Conservation (phyloP, 192 early-diverging fungal genomes). For the Umbelopsis sp. region DNA sequence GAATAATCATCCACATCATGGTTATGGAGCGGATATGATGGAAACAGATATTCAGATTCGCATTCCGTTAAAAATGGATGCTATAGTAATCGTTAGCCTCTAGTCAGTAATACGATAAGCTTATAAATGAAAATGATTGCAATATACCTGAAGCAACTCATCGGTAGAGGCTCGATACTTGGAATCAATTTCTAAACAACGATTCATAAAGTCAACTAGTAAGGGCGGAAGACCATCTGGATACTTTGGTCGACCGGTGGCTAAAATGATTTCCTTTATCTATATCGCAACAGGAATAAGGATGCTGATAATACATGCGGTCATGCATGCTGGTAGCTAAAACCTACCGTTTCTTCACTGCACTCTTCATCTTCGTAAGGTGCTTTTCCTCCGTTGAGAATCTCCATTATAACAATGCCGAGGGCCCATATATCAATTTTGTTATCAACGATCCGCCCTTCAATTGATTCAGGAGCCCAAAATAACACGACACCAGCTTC, state of each 20-base stretch:
- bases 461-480: slow-evolving; percentile 42
- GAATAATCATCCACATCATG: slow-evolving; percentile 11
- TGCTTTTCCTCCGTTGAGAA: slow-evolving; percentile 40
- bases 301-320: not conserved
- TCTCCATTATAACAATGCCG: slow-evolving; percentile 45
- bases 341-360: slow-evolving; percentile 38
- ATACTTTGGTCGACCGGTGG: slow-evolving; percentile 29
- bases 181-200: slow-evolving; percentile 38
- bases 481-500: slow-evolving; percentile 47
- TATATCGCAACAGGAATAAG: not conserved
- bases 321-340: not conserved
- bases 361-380: slow-evolving; percentile 45
- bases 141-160: slow-evolving; percentile 33
- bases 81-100: not conserved
- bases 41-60: slow-evolving; percentile 29
- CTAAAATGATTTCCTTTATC: slow-evolving; percentile 42
- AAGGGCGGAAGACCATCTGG: slow-evolving; percentile 30
- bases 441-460: slow-evolving; percentile 34
- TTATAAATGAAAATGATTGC: not conserved
- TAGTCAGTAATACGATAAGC: not conserved
- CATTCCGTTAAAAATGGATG: slow-evolving; percentile 34
- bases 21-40: slow-evolving; percentile 23
- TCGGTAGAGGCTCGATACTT: slow-evolving; percentile 25
- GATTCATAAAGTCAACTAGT: slow-evolving; percentile 35
- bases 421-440: slow-evolving; percentile 47